phyloP scores from a whole-genome alignment of 2,329 filamentous ascomycete genomes.

The Daldinia sp. region DNA sequence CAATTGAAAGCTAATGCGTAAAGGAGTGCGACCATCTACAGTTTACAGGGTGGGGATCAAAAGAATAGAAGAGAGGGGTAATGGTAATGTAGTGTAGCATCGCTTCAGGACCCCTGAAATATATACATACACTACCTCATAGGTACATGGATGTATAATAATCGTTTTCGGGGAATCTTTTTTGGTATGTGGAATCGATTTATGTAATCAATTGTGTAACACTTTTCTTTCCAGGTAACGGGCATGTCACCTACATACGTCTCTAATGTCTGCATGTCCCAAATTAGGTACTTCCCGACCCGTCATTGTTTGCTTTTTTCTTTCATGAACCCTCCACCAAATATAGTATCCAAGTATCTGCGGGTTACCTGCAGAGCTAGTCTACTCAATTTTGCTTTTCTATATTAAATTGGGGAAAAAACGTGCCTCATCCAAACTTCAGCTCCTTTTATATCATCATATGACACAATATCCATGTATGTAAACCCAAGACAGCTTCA shows the following conservation, averaged over 20 bases:
- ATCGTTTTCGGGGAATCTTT: too few relatives aligned
- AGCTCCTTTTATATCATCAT: background rate
- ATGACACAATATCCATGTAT: background rate
- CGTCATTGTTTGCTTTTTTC: background rate
- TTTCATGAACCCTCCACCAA: background rate
- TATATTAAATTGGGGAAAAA: background rate
- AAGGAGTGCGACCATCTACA: background rate
- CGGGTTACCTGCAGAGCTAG: background rate
- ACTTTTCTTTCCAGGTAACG: background rate
- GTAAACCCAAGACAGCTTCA: background rate
- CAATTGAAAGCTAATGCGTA: background rate
- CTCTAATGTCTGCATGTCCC: background rate
- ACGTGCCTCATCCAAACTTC: too few relatives aligned
- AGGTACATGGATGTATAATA: too few relatives aligned
- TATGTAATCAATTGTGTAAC: background rate
- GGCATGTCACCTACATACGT: background rate
- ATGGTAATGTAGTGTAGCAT: background rate
- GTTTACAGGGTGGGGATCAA: background rate
- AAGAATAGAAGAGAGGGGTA: background rate
- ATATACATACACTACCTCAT: too few relatives aligned
- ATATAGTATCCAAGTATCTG: background rate
- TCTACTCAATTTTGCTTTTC: background rate
- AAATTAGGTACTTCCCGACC: too few relatives aligned
- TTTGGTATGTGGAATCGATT: background rate
- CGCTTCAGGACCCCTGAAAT: background rate